Percentiles rank a stretch among this genome's conserved stretches.
Evolutionary conservation across 2,329 filamentous ascomycete genomes (phyloP).

Genomic region (Ophiocordyceps camponoti-saundersi): DNA sequence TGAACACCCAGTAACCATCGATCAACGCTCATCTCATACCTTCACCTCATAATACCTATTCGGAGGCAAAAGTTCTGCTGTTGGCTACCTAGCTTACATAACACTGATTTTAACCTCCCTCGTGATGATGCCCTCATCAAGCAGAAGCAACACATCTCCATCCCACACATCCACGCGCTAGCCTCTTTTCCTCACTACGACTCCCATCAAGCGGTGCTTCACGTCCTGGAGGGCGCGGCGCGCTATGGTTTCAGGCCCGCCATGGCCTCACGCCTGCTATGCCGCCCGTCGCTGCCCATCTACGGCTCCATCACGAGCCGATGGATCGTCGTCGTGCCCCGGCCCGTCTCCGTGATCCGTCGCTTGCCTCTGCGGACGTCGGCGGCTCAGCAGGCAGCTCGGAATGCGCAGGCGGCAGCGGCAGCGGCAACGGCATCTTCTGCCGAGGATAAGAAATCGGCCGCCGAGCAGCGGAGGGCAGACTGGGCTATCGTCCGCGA

Average conservation of each 20-base stretch:
- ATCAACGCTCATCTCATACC: no score
- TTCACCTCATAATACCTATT: no score
- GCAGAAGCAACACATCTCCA: no score
- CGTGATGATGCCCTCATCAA: no score
- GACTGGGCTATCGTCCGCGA: constrained; percentile 99
- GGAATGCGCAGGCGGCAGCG: not conserved
- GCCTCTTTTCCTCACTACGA: constrained; percentile 4
- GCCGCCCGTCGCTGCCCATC: constrained; percentile 12
- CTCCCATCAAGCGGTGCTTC: not conserved
- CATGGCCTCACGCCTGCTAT: constrained; percentile 20
- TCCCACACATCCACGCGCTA: not conserved
- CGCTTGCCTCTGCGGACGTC: constrained; percentile 13
- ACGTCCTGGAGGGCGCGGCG: not conserved
- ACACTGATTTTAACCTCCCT: no score
- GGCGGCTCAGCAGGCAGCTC: constrained; percentile 5
- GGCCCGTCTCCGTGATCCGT: not conserved
- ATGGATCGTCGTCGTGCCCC: not conserved
- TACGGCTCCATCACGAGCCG: constrained; percentile 2
- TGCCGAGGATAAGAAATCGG: constrained; percentile 28
- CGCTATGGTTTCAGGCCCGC: constrained; percentile 3
- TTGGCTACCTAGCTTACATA: no score
- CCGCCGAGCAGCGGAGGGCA: constrained; percentile 81
- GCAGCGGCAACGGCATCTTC: constrained; percentile 10
- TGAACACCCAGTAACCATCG: no score
- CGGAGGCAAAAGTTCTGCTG: no score